Evolutionary conservation across 345 rosid genomes (phyloP).

Genomic region (Sonneratia caseolaris): DNA sequence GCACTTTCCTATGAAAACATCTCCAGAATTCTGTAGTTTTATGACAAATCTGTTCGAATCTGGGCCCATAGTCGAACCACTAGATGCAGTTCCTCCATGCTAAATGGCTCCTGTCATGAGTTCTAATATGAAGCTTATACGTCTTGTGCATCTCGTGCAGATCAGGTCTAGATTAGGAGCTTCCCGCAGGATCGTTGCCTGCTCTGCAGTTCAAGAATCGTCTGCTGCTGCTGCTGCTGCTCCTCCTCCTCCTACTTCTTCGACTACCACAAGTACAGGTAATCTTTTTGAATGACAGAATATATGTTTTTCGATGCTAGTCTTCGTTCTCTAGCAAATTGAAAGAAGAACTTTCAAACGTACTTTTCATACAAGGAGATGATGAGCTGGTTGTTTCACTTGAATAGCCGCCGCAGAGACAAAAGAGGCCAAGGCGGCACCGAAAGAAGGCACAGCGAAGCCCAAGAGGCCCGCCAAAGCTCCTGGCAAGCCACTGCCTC

Average conservation of each 20-base stretch:
- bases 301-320: too few species aligned
- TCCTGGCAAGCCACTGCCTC: slow-evolving; percentile 45
- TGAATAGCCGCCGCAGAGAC: slow-evolving; percentile 34
- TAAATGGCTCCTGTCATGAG: too few species aligned
- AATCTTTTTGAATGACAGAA: neutral
- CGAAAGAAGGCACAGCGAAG: slow-evolving; percentile 5
- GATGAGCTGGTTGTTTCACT: neutral
- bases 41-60: neutral
- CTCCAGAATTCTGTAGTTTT: neutral
- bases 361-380: neutral
- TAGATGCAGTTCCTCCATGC: neutral
- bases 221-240: slow-evolving; percentile 60
- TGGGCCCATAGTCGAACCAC: too few species aligned
- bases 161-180: slow-evolving; percentile 22
- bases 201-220: slow-evolving; percentile 70
- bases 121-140: neutral
- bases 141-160: slow-evolving; percentile 21
- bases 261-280: neutral
- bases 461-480: slow-evolving; percentile 59
- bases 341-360: neutral
- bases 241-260: slow-evolving; percentile 9
- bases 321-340: neutral
- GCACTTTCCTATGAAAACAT: too few species aligned
- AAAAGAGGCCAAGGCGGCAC: slow-evolving; percentile 32
- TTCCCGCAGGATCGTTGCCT: slow-evolving; percentile 27